A percentile compares a stretch with the other conserved stretches of the same genome.
phyloP scores from a whole-genome alignment of 2,329 filamentous ascomycete genomes.

The Aspergillus fumigatiaffinis region DNA sequence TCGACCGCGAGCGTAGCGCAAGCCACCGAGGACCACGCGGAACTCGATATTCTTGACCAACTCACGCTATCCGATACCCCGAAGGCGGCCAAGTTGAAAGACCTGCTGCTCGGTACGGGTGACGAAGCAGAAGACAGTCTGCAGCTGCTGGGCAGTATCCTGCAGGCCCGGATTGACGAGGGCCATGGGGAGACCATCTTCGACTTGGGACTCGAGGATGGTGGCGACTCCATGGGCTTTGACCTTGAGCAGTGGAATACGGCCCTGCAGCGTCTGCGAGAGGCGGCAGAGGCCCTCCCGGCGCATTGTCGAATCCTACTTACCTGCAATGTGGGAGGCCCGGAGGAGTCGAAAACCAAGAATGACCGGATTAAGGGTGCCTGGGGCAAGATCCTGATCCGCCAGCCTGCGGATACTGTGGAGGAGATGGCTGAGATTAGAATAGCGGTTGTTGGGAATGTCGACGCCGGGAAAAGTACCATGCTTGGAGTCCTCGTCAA shows the following conservation, averaged over 20 bases:
- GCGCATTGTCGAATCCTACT: slow-evolving; percentile 79
- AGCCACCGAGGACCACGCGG: slow-evolving; percentile 67
- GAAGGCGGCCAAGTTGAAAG: slow-evolving; percentile 63
- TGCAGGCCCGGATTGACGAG: slow-evolving; percentile 70
- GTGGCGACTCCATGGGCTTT: slow-evolving; percentile 78
- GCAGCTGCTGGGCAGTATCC: slow-evolving; percentile 59
- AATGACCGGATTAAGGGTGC: slow-evolving; percentile 67
- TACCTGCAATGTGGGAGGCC: slow-evolving; percentile 84
- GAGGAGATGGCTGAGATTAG: slow-evolving; percentile 93
- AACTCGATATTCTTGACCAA: slow-evolving; percentile 84
- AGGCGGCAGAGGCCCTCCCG: slow-evolving; percentile 60
- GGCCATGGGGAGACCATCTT: slow-evolving; percentile 87
- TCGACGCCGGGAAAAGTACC: slow-evolving; percentile 95
- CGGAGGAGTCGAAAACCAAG: slow-evolving; percentile 64
- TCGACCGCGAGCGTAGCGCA: slow-evolving; percentile 33
- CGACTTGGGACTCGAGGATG: slow-evolving; percentile 87
- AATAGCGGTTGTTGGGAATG: slow-evolving; percentile 95
- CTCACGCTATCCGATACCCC: slow-evolving; percentile 68
- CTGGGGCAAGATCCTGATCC: slow-evolving; percentile 81
- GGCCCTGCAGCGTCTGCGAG: slow-evolving; percentile 63
- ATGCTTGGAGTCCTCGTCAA: slow-evolving; percentile 95
- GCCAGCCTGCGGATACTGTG: slow-evolving; percentile 66
- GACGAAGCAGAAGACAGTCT: slow-evolving; percentile 57
- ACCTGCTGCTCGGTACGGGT: slow-evolving; percentile 62
- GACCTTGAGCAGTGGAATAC: slow-evolving; percentile 69